A percentile compares a stretch with the other conserved stretches of the same genome.
Conservation (phyloP, 2,329 filamentous ascomycete species). For the Domatiomyces globalis region DNA sequence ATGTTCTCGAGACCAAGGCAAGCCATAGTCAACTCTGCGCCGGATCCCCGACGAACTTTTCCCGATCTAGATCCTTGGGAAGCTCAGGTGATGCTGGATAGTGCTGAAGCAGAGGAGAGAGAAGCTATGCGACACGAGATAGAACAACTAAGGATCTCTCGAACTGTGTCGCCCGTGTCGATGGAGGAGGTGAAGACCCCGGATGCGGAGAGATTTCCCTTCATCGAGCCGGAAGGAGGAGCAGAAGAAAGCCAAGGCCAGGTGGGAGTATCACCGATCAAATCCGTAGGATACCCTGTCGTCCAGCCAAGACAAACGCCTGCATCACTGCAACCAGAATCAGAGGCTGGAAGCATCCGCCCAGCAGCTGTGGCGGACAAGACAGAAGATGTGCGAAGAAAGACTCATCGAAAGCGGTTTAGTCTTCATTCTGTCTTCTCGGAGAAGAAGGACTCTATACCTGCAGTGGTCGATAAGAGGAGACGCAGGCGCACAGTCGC, state of each 20-base stretch:
- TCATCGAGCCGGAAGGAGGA: neutral
- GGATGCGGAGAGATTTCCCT: neutral
- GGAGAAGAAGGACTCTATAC: neutral
- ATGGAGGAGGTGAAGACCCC: slow-evolving; percentile 7
- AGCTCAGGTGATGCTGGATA: neutral
- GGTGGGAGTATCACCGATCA: neutral
- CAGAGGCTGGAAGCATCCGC: neutral
- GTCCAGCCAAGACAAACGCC: neutral
- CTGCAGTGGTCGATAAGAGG: neutral
- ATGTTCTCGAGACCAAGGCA: slow-evolving; percentile 17
- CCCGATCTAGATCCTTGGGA: neutral
- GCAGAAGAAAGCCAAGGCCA: neutral
- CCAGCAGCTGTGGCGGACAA: neutral
- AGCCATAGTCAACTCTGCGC: slow-evolving; percentile 12
- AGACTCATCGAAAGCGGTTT: neutral
- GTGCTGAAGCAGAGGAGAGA: neutral
- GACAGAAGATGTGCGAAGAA: neutral
- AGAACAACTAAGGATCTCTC: neutral
- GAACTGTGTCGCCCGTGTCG: slow-evolving; percentile 14
- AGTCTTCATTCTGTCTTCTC: neutral
- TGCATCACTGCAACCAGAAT: neutral
- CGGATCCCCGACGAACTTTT: slow-evolving; percentile 3
- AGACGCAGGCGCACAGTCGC: neutral
- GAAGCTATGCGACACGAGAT: neutral
- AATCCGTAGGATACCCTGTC: neutral